Percentiles rank a stretch among this genome's conserved stretches.
These are phyloP conservation scores for Neonectria faginata DNA, from an alignment of 2,329 filamentous ascomycete species.

Conservation along the genomic window DNA sequence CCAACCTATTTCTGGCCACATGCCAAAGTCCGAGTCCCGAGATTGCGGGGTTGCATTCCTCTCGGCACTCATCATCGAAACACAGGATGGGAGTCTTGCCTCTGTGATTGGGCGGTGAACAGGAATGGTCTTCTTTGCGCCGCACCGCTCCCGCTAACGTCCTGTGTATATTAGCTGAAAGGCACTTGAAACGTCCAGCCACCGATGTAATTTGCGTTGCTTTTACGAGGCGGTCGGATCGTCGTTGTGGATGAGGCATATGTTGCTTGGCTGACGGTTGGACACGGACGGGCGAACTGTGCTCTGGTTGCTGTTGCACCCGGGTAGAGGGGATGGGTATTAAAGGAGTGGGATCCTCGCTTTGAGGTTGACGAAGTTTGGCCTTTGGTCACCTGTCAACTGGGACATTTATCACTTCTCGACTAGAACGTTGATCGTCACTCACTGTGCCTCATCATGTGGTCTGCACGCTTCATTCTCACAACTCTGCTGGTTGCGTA, in stretches of 20 bases:
- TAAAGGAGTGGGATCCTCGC: not conserved
- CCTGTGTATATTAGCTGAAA: not conserved
- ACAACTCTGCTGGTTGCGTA: slow-evolving; percentile 19
- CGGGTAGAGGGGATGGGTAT: not conserved
- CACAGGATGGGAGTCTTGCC: not conserved
- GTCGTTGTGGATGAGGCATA: no score
- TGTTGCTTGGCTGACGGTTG: not conserved
- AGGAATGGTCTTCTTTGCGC: not conserved
- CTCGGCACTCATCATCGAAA: slow-evolving; percentile 5
- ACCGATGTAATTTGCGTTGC: not conserved
- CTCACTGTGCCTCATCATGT: slow-evolving; percentile 12
- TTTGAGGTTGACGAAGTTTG: not conserved
- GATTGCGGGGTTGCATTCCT: slow-evolving; percentile 4
- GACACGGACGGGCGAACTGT: not conserved
- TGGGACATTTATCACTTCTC: no score
- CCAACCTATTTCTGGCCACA: slow-evolving; percentile 21
- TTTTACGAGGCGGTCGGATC: slow-evolving; percentile 1
- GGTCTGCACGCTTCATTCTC: slow-evolving; percentile 13
- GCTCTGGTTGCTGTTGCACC: not conserved
- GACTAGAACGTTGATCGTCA: no score
- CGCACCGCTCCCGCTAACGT: not conserved
- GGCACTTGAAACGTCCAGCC: not conserved
- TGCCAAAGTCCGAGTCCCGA: not conserved
- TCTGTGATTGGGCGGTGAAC: slow-evolving; percentile 8
- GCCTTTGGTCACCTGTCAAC: not conserved